Conservation (phyloP, 768 basidiomycete genomes). For the Leccinum olivaceopallidum region DNA sequence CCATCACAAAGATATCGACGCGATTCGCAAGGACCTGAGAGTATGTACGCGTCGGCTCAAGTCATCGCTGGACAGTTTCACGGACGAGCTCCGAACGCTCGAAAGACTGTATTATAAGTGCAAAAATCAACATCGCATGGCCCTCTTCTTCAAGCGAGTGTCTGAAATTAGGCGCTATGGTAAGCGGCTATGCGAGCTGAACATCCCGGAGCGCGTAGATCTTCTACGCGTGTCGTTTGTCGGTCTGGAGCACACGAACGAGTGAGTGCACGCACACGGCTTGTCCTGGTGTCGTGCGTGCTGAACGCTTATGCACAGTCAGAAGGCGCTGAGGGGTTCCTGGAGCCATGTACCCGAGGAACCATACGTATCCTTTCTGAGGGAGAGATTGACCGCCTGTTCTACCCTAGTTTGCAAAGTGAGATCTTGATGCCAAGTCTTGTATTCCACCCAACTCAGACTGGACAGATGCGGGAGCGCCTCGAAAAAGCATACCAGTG, state of each 20-base stretch:
- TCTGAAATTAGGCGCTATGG: slow-evolving; percentile 55
- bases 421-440: slow-evolving; percentile 9
- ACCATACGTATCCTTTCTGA: slow-evolving; percentile 33
- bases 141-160: slow-evolving; percentile 65
- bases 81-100: slow-evolving; percentile 47
- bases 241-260: slow-evolving; percentile 25
- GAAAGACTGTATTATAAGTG: slow-evolving; percentile 75
- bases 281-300: not conserved
- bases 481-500: slow-evolving; percentile 57
- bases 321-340: slow-evolving; percentile 53
- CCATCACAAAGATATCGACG: slow-evolving; percentile 47
- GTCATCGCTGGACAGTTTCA: slow-evolving; percentile 34
- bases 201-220: slow-evolving; percentile 24
- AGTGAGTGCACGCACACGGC: slow-evolving; percentile 18
- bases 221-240: slow-evolving; percentile 30
- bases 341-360: slow-evolving; percentile 63
- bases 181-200: slow-evolving; percentile 19
- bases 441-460: slow-evolving; percentile 3
- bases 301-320: slow-evolving; percentile 34
- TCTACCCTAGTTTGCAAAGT: slow-evolving; percentile 49
- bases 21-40: slow-evolving; percentile 63
- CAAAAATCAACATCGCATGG: slow-evolving; percentile 60
- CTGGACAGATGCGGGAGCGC: slow-evolving; percentile 44
- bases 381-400: slow-evolving; percentile 38
- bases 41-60: slow-evolving; percentile 52